These are phyloP conservation scores for Sporobolomyces phaffii DNA, from an alignment of 768 basidiomycete genomes.

Conservation along the genomic window DNA sequence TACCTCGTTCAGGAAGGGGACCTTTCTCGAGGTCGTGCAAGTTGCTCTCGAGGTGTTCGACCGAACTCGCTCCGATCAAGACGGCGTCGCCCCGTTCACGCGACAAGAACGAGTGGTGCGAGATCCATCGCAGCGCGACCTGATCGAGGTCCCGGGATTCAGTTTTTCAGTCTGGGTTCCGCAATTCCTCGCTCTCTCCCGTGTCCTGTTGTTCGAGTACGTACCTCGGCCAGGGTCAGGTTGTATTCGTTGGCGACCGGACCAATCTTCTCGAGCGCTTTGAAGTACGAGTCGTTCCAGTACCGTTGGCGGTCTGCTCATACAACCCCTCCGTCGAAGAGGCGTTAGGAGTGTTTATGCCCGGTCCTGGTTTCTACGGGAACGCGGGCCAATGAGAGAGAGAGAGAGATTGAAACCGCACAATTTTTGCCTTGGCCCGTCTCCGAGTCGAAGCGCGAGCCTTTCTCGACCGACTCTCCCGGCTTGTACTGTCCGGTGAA, in stretches of 20 bases:
- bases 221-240: slow-evolving; percentile 47
- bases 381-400: no score
- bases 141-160: no score
- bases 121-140: slow-evolving; percentile 53
- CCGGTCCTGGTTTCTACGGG: no score
- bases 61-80: slow-evolving; percentile 60
- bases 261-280: slow-evolving; percentile 49
- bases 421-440: slow-evolving; percentile 53
- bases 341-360: no score
- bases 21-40: slow-evolving; percentile 56
- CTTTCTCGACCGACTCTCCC: slow-evolving; percentile 48
- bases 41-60: slow-evolving; percentile 58
- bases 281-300: slow-evolving; percentile 51
- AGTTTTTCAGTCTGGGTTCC: no score
- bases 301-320: slow-evolving; percentile 48
- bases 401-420: no score
- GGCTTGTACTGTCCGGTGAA: slow-evolving; percentile 49
- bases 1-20: slow-evolving; percentile 55
- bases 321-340: no score
- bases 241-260: slow-evolving; percentile 48
- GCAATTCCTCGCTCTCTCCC: no score
- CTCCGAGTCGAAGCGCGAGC: slow-evolving; percentile 57
- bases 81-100: slow-evolving; percentile 54
- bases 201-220: no score
- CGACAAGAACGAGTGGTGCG: slow-evolving; percentile 53